Evolutionary conservation across 805 yeast genomes (phyloP), one percentile per base, ranked within the genome.

Genomic region (Hanseniaspora taiwanica): DNA sequence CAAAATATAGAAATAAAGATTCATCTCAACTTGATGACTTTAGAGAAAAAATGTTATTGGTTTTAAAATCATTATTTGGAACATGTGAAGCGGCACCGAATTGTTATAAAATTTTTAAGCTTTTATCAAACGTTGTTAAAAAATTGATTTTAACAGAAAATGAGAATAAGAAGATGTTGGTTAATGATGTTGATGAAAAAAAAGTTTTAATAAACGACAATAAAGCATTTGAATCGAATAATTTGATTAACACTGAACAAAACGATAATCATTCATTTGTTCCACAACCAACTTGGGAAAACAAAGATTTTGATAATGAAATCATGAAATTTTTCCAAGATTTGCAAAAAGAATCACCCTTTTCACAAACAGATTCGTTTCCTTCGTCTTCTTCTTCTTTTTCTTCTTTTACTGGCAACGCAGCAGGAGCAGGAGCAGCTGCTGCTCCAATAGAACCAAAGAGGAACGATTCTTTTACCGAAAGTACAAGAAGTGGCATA

Each of bases 51-150:
- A 76, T 82, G 38, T 63, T 76, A 39, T 63, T 65, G 12, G 79
- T 82, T 3, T 59, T 84, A 40, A 65, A 68, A 18, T 72, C 80
- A 24, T 62, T 84, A 51, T 62, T 68, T 21, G 84, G 78, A 37
- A 68, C 75, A 33, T 83, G 94, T 58, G 86, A 79, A 45, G 89
- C 94, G 1, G 93, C 94, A 0, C 59, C 60, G 7, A 74, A 71
- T 39, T 83, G 94, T 52, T 65, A 72, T 29, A 81, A 78, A 44
- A 77, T 81, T 23, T 79, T 80, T 52, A 82, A 80, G 46, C 72
- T 81, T 25, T 58, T 84, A 36, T 68, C 82, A 0, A 77, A 81
- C 6, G 94, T 83, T 0, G 78, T 84, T 12, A 63, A 79, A 13
- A 72, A 39, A 69, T 68, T 46, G 14, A 35, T 39, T 18, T 19